Base-by-base conservation (phyloP, 2,329 filamentous ascomycete species). In the Paraphaeosphaeria minitans region DNA sequence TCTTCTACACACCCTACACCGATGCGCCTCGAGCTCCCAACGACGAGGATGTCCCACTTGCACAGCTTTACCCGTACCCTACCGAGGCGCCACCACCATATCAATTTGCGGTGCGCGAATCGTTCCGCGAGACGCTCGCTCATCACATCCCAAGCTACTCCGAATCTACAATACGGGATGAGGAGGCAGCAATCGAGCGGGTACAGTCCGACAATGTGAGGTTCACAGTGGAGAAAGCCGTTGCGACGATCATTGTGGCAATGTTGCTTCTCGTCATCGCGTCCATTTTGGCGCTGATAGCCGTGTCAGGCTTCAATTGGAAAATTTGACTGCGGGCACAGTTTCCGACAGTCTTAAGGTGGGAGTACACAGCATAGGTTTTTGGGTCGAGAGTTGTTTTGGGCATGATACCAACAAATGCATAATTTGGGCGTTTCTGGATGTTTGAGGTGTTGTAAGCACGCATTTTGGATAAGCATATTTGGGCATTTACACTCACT, bases 61-160 rank as follows among this genome's bases (percentile, higher is more conserved):
- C 66, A 5, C 63, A 70, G 39, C 61, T 73, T 31, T 53, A 69
- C 43, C 58, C 59, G 14, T 71, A 70, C 35, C 64, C 70, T 0
- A 62, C 62, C 41, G 70, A 72, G 55, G 68, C 70, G 31, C 71
- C 71, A 0, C 71, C 71, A 0, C 59, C 70, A 9, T 74, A 74
- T 55, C 51, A 64, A 6, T 57, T 67, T 16, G 70, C 64, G 16
- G 64, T 75, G 7, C 61, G 64, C 16, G 64, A 70, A 42, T 64
- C 68, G 0, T 70, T 68, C 56, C 66, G 65, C 46, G 66, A 68
- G 14, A 72, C 71, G 42, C 63, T 74, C 6, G 57, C 70, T 12
- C 61, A 66, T 16, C 62, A 72, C 53, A 64, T 73, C 14, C 66
- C 67, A 1, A 43, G 14, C 1, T n/a, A 24, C 19, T 41, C 43